Evolutionary conservation across 225 moss, liverwort and hornwort genomes (phyloP).

Genomic region (Marchantia paleacea): DNA sequence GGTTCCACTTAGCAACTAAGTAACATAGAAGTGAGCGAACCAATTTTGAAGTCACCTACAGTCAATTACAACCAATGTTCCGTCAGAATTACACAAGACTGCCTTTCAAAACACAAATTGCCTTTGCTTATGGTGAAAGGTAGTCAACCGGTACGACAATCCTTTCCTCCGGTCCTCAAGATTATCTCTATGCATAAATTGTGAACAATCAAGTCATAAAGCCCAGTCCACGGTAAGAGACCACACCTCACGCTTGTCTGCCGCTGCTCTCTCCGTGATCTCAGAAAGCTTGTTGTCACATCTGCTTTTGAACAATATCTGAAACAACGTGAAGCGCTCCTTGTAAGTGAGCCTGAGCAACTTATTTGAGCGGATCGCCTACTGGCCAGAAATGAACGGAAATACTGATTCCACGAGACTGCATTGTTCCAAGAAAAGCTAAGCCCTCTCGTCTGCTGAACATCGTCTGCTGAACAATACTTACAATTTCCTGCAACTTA

Average conservation of each 20-base stretch:
- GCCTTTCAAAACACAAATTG: no score
- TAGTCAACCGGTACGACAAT: neutral
- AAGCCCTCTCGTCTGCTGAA: neutral
- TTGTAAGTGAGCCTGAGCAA: neutral
- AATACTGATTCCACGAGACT: no score
- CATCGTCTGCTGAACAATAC: slow-evolving; percentile 12
- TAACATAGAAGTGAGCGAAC: neutral
- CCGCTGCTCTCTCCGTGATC: slow-evolving; percentile 86
- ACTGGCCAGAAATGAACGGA: neutral
- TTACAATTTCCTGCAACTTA: slow-evolving; percentile 94
- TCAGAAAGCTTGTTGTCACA: slow-evolving; percentile 89
- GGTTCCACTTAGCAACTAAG: neutral
- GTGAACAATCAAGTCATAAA: no score
- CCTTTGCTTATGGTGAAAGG: neutral
- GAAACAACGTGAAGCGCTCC: slow-evolving; percentile 6
- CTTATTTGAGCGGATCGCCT: neutral
- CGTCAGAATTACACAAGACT: neutral
- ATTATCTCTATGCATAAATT: no score
- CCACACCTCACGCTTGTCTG: slow-evolving; percentile 90
- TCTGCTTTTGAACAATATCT: slow-evolving; percentile 98
- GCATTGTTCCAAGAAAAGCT: neutral
- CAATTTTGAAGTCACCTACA: neutral
- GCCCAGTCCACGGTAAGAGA: neutral
- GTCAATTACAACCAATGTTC: neutral
- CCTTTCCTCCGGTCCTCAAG: neutral